phyloP scores from a whole-genome alignment of 2,329 filamentous ascomycete genomes.

The Fusarium sp. region DNA sequence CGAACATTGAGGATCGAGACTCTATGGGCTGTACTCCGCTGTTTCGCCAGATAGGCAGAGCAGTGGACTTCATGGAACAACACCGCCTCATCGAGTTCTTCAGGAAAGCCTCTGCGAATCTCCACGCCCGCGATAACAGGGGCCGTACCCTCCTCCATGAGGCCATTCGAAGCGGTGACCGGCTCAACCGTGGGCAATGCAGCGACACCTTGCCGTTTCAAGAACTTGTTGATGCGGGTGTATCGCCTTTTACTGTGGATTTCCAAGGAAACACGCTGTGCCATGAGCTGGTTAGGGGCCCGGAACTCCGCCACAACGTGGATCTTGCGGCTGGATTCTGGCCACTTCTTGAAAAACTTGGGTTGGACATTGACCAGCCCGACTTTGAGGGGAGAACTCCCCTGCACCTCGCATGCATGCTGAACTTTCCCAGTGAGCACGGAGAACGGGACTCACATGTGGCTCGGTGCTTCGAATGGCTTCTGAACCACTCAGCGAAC shows the following conservation, averaged over 20 bases:
- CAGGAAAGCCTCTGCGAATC: conserved; percentile 8
- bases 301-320: background rate
- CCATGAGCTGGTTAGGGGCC: conserved; percentile 22
- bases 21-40: conserved; percentile 20
- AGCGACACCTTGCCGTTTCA: background rate
- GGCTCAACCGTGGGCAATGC: background rate
- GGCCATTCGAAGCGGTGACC: background rate
- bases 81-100: background rate
- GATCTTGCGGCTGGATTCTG: background rate
- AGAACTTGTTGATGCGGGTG: conserved; percentile 18
- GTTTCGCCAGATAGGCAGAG: conserved; percentile 1
- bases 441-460: background rate
- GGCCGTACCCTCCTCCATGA: conserved; percentile 29
- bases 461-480: conserved; percentile 9
- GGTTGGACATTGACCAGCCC: conserved; percentile 16
- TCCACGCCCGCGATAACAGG: conserved; percentile 4
- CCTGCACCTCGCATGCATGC: conserved; percentile 24
- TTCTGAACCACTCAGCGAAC: conserved; percentile 2
- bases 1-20: conserved; percentile 16
- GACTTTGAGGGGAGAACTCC: conserved; percentile 28
- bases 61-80: background rate
- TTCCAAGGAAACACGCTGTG: conserved; percentile 31
- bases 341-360: conserved; percentile 1
- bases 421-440: background rate
- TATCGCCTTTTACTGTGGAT: conserved; percentile 22